phyloP scores from a whole-genome alignment of 139 green algal species.

The Raphidocelis subcapitata region DNA sequence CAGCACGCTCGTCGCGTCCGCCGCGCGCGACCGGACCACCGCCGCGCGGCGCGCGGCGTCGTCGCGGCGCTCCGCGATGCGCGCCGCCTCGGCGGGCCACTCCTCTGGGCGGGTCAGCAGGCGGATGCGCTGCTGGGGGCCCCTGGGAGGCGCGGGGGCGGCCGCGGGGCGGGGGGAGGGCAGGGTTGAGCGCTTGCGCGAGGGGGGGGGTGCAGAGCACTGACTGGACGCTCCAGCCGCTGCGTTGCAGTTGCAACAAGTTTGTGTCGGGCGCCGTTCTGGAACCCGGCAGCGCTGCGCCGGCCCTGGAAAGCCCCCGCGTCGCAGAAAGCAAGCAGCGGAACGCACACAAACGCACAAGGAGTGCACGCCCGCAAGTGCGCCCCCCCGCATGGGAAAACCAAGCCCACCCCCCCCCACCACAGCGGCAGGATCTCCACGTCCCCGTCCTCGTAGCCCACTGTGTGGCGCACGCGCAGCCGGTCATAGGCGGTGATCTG shows the following conservation, averaged over 20 bases:
- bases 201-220: no score
- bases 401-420: constrained; percentile 16
- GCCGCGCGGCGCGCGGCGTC: not conserved
- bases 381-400: not conserved
- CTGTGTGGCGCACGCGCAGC: constrained; percentile 69
- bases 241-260: no score
- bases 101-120: constrained; percentile 15
- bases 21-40: constrained; percentile 2
- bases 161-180: no score
- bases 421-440: constrained; percentile 70
- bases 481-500: constrained; percentile 59
- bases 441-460: constrained; percentile 80
- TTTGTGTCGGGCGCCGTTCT: no score
- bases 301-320: no score
- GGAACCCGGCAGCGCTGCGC: no score
- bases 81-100: constrained; percentile 14
- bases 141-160: no score
- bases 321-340: no score
- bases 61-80: not conserved
- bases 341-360: no score
- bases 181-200: no score
- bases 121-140: constrained; percentile 8
- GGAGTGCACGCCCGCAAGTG: no score
- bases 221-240: no score
- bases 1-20: not conserved